phyloP scores from a whole-genome alignment of 2,329 filamentous ascomycete species.

The Calonectria ilicicola region DNA sequence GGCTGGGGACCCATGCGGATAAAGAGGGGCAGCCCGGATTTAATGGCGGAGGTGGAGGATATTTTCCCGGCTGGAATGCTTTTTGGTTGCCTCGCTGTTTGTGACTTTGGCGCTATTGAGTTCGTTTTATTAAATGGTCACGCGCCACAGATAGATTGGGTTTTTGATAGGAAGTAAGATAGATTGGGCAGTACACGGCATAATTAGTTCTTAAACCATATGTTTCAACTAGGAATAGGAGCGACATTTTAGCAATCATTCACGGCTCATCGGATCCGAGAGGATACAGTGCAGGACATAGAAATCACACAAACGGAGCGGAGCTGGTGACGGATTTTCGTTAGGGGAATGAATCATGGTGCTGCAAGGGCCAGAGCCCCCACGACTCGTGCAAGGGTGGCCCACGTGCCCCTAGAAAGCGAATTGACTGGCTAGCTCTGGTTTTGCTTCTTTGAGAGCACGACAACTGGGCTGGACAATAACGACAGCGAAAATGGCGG shows the following conservation, averaged over 20 bases:
- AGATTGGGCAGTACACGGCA: not conserved
- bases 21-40: conserved; percentile 2
- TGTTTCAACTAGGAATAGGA: not conserved
- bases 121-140: not conserved
- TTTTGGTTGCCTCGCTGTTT: not conserved
- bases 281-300: not conserved
- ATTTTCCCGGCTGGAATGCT: not conserved
- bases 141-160: not conserved
- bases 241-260: conserved; percentile 3
- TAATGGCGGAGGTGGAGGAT: not conserved
- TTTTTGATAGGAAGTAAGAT: not conserved
- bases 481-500: not conserved
- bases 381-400: conserved; percentile 10
- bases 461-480: not conserved
- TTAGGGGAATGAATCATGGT: not conserved
- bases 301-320: not conserved
- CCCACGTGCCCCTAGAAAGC: conserved; percentile 13
- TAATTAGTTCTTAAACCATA: not conserved
- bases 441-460: not conserved
- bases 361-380: conserved; percentile 9
- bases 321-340: not conserved
- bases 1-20: not conserved
- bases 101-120: not conserved
- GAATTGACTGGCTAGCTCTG: not conserved
- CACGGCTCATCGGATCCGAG: conserved; percentile 5